Percentiles rank a stretch among this genome's conserved stretches.
phyloP scores from a whole-genome alignment of 2,329 filamentous ascomycete species.

The Paracoccidioides lutzii region DNA sequence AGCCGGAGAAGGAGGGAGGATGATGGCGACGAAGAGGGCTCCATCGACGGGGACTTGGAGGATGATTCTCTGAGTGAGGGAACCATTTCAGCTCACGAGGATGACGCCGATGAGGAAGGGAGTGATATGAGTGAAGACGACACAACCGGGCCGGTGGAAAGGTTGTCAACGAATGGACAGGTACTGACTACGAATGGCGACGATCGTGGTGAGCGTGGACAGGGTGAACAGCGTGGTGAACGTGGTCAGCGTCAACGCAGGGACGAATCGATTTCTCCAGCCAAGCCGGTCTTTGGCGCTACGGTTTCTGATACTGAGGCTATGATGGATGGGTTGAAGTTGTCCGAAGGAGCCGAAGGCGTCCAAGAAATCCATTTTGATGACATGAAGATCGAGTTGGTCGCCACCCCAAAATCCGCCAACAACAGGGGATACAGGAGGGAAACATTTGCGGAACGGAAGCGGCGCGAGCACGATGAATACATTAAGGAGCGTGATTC shows the following conservation, averaged over 20 bases:
- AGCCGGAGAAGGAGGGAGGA: conserved; percentile 34
- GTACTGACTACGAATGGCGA: conserved; percentile 19
- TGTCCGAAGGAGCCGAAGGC: conserved; percentile 29
- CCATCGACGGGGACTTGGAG: conserved; percentile 38
- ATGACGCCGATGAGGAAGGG: conserved; percentile 45
- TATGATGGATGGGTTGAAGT: conserved; percentile 47
- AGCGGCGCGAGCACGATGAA: conserved; percentile 77
- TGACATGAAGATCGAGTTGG: conserved; percentile 23
- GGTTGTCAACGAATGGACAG: conserved; percentile 16
- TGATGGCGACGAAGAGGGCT: conserved; percentile 38
- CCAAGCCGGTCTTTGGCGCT: conserved; percentile 23
- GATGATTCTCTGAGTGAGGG: conserved; percentile 53
- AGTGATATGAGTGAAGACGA: conserved; percentile 45
- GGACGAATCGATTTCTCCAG: conserved; percentile 23
- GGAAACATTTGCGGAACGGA: conserved; percentile 53
- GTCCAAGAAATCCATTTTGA: conserved; percentile 41
- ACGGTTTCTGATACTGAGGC: conserved; percentile 44
- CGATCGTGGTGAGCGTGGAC: conserved; percentile 12
- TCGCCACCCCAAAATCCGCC: conserved; percentile 29
- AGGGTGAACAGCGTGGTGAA: conserved; percentile 9
- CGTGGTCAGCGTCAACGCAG: conserved; percentile 15
- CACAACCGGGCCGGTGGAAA: conserved; percentile 18
- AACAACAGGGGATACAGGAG: conserved; percentile 24
- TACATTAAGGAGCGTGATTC: conserved; percentile 78
- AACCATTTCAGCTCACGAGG: conserved; percentile 44